Conservation (phyloP, 2,329 filamentous ascomycete species). For the Cyphellophora attinorum region DNA sequence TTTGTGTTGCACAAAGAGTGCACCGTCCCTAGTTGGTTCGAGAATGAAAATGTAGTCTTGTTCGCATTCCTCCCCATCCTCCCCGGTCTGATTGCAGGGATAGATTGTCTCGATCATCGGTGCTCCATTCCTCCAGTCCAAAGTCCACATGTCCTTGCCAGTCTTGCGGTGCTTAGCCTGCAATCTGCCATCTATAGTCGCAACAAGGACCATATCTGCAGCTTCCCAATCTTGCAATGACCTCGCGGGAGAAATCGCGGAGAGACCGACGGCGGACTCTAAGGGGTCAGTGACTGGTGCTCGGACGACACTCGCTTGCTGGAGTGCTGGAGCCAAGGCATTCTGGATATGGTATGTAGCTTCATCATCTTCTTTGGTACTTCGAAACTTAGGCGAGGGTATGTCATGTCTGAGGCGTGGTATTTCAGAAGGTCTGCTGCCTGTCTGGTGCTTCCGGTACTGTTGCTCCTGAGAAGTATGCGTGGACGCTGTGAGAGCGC, state of each 20-base stretch:
- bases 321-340: conserved; percentile 85
- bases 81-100: conserved; percentile 55
- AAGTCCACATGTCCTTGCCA: conserved; percentile 69
- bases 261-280: conserved; percentile 54
- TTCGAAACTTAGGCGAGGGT: conserved; percentile 17
- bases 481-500: conserved; percentile 11
- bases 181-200: conserved; percentile 97
- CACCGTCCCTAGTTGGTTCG: conserved; percentile 79
- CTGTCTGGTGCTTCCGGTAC: conserved; percentile 13
- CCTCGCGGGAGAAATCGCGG: conserved; percentile 87
- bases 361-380: conserved; percentile 16
- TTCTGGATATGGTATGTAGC: conserved; percentile 12
- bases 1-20: conserved; percentile 77
- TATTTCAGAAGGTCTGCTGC: conserved; percentile 21
- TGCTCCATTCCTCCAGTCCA: conserved; percentile 64
- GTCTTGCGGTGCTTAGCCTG: conserved; percentile 84
- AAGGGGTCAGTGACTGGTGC: conserved; percentile 72
- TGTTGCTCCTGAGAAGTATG: conserved; percentile 9
- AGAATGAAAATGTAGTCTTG: conserved; percentile 93
- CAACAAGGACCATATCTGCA: conserved; percentile 99
- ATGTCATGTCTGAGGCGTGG: conserved; percentile 18
- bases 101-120: conserved; percentile 89
- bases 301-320: conserved; percentile 66
- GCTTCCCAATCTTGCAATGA: conserved; percentile 99
- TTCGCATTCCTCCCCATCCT: conserved; percentile 50